phyloP scores from a whole-genome alignment of 768 basidiomycete species.

The Clitopilus passeckerianus region DNA sequence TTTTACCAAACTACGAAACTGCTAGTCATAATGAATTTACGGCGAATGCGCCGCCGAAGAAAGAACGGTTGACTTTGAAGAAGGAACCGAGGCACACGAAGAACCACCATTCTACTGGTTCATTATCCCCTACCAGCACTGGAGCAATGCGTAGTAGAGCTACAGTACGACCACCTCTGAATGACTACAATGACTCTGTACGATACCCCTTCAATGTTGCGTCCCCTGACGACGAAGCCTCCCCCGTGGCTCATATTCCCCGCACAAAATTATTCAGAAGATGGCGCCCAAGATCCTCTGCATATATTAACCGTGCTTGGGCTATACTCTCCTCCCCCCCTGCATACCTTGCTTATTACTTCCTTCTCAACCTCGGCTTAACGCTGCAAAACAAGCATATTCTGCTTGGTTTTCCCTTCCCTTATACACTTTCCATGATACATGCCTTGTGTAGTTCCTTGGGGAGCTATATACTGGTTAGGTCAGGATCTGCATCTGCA shows the following conservation, averaged over 20 bases:
- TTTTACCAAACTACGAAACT: not conserved
- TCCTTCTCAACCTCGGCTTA: slow-evolving; percentile 84
- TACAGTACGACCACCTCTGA: not conserved
- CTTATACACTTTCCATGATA: slow-evolving; percentile 90
- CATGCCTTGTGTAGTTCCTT: slow-evolving; percentile 85
- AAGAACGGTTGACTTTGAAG: not conserved
- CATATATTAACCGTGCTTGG: not conserved
- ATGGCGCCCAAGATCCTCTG: not conserved
- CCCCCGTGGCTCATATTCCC: not conserved
- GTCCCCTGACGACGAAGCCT: not conserved
- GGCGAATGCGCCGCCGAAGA: not conserved
- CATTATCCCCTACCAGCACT: not conserved
- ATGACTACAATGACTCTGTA: not conserved
- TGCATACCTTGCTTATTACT: slow-evolving; percentile 62
- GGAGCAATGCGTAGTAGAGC: not conserved
- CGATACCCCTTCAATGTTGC: not conserved
- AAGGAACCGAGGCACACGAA: not conserved
- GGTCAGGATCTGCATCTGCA: slow-evolving; percentile 16
- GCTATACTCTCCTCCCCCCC: slow-evolving; percentile 9
- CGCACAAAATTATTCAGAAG: not conserved
- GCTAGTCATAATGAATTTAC: not conserved
- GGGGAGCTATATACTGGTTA: slow-evolving; percentile 68
- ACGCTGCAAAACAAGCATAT: slow-evolving; percentile 96
- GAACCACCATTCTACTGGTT: not conserved
- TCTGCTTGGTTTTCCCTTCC: slow-evolving; percentile 89